Evolutionary conservation across 2,329 filamentous ascomycete genomes (phyloP).

Genomic region (Chaetomium sp.): DNA sequence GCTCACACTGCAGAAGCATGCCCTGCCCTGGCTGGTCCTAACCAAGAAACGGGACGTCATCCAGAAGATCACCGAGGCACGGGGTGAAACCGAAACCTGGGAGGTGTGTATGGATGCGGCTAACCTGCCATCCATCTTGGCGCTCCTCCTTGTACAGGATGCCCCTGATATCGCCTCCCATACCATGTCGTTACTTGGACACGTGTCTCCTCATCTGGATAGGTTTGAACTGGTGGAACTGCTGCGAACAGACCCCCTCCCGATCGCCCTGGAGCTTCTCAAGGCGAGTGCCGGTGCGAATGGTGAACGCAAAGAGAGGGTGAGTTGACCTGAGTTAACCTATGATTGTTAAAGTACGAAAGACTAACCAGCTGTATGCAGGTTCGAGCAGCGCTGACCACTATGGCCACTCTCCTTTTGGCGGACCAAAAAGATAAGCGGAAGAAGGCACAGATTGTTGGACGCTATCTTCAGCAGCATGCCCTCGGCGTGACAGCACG

Average conservation of each 20-base stretch:
- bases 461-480: slow-evolving; percentile 77
- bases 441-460: slow-evolving; percentile 61
- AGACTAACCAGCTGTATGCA: slow-evolving; percentile 42
- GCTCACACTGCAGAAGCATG: slow-evolving; percentile 73
- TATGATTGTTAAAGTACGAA: neutral
- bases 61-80: slow-evolving; percentile 75
- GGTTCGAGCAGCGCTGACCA: slow-evolving; percentile 52
- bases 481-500: slow-evolving; percentile 84
- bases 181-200: slow-evolving; percentile 67
- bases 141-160: slow-evolving; percentile 61
- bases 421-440: slow-evolving; percentile 36
- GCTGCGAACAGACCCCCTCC: slow-evolving; percentile 72
- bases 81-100: slow-evolving; percentile 67
- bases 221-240: slow-evolving; percentile 67
- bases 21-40: slow-evolving; percentile 83
- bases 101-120: slow-evolving; percentile 55
- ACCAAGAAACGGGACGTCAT: slow-evolving; percentile 77
- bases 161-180: slow-evolving; percentile 61
- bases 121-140: slow-evolving; percentile 61
- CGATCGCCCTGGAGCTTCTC: slow-evolving; percentile 77
- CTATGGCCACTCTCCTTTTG: slow-evolving; percentile 44
- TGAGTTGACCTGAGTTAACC: slow-evolving; percentile 45
- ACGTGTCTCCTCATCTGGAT: slow-evolving; percentile 71
- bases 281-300: slow-evolving; percentile 73
- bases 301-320: slow-evolving; percentile 57